These are phyloP conservation scores for Podosphaera xanthii DNA, from an alignment of 2,329 filamentous ascomycete species.

Conservation along the genomic window DNA sequence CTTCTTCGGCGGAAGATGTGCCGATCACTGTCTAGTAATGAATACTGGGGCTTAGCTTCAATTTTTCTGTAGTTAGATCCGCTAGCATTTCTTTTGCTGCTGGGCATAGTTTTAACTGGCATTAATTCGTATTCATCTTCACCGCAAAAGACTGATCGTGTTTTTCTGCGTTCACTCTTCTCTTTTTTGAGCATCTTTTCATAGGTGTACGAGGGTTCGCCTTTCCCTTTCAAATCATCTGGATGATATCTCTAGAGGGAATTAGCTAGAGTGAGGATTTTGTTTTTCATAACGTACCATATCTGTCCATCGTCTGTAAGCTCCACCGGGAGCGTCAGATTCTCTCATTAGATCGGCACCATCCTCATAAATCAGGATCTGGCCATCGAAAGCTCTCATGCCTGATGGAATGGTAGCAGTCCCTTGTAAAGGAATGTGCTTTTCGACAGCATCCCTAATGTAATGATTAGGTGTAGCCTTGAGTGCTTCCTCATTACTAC, in stretches of 20 bases:
- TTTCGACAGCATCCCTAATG: constrained; percentile 47
- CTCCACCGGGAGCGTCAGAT: constrained; percentile 39
- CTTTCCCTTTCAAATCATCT: constrained; percentile 63
- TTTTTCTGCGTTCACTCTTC: constrained; percentile 13
- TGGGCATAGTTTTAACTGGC: constrained; percentile 11
- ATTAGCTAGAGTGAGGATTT: not conserved
- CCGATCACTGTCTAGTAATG: constrained; percentile 4
- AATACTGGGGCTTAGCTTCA: constrained; percentile 1
- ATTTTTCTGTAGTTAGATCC: constrained; percentile 4
- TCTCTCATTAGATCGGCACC: constrained; percentile 73
- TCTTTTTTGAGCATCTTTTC: constrained; percentile 44
- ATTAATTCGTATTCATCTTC: constrained; percentile 26
- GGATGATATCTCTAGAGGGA: constrained; percentile 38
- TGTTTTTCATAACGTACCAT: constrained; percentile 28
- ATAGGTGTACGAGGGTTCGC: constrained; percentile 49
- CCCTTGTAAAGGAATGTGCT: constrained; percentile 62
- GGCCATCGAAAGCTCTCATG: constrained; percentile 40
- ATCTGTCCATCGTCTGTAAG: constrained; percentile 55
- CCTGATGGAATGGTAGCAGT: constrained; percentile 58
- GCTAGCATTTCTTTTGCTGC: constrained; percentile 24
- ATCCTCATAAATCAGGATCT: constrained; percentile 57
- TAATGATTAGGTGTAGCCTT: constrained; percentile 61
- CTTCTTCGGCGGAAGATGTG: constrained; percentile 9
- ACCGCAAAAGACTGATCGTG: constrained; percentile 11
- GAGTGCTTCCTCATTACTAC: constrained; percentile 53